Evolutionary conservation across 768 basidiomycete genomes (phyloP), one percentile per base, ranked within the genome.

Genomic region (Hygrocybe coccinea): DNA sequence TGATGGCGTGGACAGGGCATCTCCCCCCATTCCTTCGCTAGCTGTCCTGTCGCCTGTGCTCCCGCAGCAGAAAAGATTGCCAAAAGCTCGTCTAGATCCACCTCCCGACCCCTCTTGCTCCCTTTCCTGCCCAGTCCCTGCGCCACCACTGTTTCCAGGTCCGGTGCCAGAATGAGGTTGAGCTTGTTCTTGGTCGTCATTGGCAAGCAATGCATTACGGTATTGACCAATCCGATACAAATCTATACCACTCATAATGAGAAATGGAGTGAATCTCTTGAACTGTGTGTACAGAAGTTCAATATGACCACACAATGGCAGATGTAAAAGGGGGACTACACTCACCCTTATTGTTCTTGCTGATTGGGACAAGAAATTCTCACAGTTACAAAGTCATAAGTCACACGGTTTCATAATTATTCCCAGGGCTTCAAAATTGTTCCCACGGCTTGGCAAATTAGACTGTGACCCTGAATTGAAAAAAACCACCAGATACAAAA

Each of bases 61-160:
- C 12, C 33, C 3, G 41, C 55, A 35, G 59, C 59, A 48, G 33
- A 43, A 43, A 21, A 43, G 39, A 43, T 21, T 43, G 15, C 39
- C 39, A 6, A 43, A 43, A 21, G 3, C 39, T 43, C 10, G 15
- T 43, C 39, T 21, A 43, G n/a, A 21, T 43, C 39, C 21, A 43
- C 21, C 21, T 21, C 39, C 39, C 15, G 15, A n/a, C 15, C 21
- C 21, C 21, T 21, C 39, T 43, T 43, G 39, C 39, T n/a, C 39
- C 39, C 39, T 43, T 21, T 43, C 39, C 21, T 43, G 39, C 39
- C 39, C 21, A n/a, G 10, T 11, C n/a, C 39, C 21, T 43, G n/a
- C 39, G 39, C 21, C 39, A 43, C 39, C 21, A 21, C 21, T 43
- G 21, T 43, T 43, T n/a, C 39, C 39, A 21, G 39, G 39, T 43